Base-by-base conservation (phyloP, 805 yeast genomes). In the Metschnikowia shivogae region DNA sequence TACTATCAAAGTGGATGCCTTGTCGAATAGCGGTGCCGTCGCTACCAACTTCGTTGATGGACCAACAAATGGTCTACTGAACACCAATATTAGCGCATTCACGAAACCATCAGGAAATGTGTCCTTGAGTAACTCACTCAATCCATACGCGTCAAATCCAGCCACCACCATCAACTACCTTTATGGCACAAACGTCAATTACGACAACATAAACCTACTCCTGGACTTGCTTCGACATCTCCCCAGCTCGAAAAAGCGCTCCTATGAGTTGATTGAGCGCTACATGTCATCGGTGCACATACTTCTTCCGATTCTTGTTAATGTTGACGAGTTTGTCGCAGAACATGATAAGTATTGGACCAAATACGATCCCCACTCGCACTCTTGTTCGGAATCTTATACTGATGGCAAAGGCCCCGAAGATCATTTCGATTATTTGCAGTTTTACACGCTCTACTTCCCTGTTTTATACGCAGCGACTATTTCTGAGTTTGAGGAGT, bases 391-490 rank as follows among this genome's bases (percentile, higher is more conserved):
- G 5, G 37, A 43, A 5, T 27, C 52, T 4, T 36, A 54, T 9
- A 11, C 53, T 1, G 37, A 48, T 5, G 34, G 52, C 12, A 44
- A 50, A 19, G 39, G 46, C 20, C 44, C 57, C 14, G 49, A 56
- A 5, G 60, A 59, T 4, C 68, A 67, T 39, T 57, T 77, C 44
- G 71, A 69, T 45, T 56, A 58, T 34, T 53, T 71, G 26, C 72
- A 74, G 36, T 79, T 80, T 55, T 72, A 73, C 49, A 67, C 77
- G 6, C 57, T 73, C 0, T 65, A 78, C 44, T 77, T 77, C 51
- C 80, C 84, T 0, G 72, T 80, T 2, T 57, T 78, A 9, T 80
- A 78, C 57, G 83, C 84, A 2, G 74, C 83, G 2, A 72, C 81
- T 1, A 78, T 78, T 28, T 76, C 83, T 9, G 80, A 78, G 53